Evolutionary conservation across 352 stramenopile species (phyloP).

Genomic region (Phytopythium sindhum): DNA sequence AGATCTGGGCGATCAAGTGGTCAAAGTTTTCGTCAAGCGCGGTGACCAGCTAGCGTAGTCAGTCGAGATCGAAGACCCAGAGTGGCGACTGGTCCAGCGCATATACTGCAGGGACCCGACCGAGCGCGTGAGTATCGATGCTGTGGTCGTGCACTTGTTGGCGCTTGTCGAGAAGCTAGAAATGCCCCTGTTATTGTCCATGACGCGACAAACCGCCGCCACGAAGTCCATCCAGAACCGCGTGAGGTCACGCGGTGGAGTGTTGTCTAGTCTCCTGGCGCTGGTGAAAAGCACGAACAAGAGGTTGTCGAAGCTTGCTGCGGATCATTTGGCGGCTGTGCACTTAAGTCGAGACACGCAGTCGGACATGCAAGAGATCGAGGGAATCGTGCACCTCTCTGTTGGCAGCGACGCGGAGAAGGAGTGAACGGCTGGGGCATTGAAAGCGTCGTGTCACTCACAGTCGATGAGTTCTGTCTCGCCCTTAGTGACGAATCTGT

Average conservation of each 20-base stretch:
- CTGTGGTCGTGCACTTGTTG: background rate
- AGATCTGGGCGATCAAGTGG: background rate
- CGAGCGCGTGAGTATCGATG: background rate
- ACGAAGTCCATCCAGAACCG: background rate
- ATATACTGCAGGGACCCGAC: background rate
- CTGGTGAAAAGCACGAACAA: background rate
- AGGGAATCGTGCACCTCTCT: background rate
- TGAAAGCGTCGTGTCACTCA: background rate
- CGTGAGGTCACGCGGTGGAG: background rate
- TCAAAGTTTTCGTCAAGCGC: background rate
- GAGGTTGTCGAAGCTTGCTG: background rate
- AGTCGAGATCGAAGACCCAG: background rate
- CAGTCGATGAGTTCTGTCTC: no score
- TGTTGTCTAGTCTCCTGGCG: background rate
- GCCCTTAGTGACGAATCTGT: no score
- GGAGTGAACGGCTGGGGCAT: background rate
- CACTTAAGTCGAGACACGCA: background rate
- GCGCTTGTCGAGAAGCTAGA: background rate
- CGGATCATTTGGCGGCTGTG: background rate
- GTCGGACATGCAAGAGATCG: background rate
- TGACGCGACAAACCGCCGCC: background rate
- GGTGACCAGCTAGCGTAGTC: background rate
- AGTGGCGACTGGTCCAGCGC: background rate
- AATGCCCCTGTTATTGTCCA: background rate
- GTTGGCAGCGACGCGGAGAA: background rate